Base-by-base conservation (phyloP, 176 grass and related monocot species). In the Poa pratensis region DNA sequence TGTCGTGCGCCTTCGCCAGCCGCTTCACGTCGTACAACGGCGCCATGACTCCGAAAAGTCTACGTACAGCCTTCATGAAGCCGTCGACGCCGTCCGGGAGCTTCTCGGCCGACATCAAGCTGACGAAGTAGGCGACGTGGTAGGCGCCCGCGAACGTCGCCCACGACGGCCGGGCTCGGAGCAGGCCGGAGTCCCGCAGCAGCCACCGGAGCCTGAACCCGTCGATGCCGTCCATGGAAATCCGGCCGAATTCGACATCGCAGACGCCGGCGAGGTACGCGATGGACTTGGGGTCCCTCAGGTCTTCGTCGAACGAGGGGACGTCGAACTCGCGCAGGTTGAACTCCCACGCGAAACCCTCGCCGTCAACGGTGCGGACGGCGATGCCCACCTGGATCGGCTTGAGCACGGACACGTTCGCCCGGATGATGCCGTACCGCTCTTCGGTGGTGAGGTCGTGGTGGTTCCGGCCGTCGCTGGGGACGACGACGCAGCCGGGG, bases 361-460 rank as follows among this genome's bases (percentile, higher is more conserved):
- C 13, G 46, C 52, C 75, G 19, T 64, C 70, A 34, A 2, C 74
- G 23, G 64, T 27, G 26, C 79, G 79, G 46, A 83, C 15, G 54
- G 62, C 13, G 79, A 76, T 55, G 10, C n/a, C 73, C 19, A 78
- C 55, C 76, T 90, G 64, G 60, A 76, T 23, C 18, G 51, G 65
- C 9, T 45, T 14, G 46, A 76, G 72, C 0, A 0, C 7, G 19
- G 49, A 7, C 7, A 84, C 71, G 28, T 84, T 84, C 0, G 39
- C 43, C 12, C 5, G 27, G 43, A 84, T 14, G 1, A 64, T 5
- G 13, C 22, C 12, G 58, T 76, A 75, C 1, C 40, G 70, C 70
- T 75, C 82, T 8, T 72, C 9, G 22, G 52, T 3, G 35, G 8
- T 59, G 22, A 59, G 67, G 0, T 73, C 22, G 9, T 73, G 43